phyloP scores from a whole-genome alignment of 192 early-diverging fungal species.

The Backusella westeae region DNA sequence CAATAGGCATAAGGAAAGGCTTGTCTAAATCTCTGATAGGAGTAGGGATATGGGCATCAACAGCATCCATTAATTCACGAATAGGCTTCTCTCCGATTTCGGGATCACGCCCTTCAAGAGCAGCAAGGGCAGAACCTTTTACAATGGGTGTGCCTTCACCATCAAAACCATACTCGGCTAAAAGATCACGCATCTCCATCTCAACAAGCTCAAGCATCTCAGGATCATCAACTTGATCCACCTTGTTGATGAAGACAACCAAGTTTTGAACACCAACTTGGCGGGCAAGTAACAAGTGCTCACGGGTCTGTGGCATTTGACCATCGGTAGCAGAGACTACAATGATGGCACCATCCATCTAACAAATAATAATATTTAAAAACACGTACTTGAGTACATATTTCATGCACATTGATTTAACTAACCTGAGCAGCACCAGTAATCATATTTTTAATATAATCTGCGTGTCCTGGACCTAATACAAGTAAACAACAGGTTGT shows the following conservation, averaged over 20 bases:
- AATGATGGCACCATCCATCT: constrained; percentile 94
- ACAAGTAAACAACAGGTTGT: too few species aligned
- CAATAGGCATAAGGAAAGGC: constrained; percentile 98
- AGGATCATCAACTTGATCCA: constrained; percentile 91
- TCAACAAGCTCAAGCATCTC: constrained; percentile 98
- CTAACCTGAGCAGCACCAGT: constrained; percentile 90
- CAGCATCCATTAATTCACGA: constrained; percentile 86
- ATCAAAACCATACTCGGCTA: constrained; percentile 86
- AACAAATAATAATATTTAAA: neutral
- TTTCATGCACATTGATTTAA: too few species aligned
- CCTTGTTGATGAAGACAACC: constrained; percentile 98
- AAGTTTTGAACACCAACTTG: constrained; percentile 92
- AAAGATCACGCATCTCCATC: constrained; percentile 97
- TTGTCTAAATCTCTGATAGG: constrained; percentile 93
- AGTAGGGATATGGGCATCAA: constrained; percentile 88
- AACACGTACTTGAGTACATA: neutral
- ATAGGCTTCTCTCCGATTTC: constrained; percentile 90
- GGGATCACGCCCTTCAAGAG: constrained; percentile 85
- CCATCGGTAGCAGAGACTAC: constrained; percentile 97
- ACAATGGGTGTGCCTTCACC: constrained; percentile 90
- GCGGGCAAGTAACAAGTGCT: constrained; percentile 92
- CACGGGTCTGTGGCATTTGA: constrained; percentile 97
- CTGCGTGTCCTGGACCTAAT: constrained; percentile 84
- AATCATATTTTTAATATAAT: constrained; percentile 99
- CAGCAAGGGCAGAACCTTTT: constrained; percentile 91